Evolutionary conservation across 179 eudicot species (phyloP).

Genomic region (Spinacia oleracea): DNA sequence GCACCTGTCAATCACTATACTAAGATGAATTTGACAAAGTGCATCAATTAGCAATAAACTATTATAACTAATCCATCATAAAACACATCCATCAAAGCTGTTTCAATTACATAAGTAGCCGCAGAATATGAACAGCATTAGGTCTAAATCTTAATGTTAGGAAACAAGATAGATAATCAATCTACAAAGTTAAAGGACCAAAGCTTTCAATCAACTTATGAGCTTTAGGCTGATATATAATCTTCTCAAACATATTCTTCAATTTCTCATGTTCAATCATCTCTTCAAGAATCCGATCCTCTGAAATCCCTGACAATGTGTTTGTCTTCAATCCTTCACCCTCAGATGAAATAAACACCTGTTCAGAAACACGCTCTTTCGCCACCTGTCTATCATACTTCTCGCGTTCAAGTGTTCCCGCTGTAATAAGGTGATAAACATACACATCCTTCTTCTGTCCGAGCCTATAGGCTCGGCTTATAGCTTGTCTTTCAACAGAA

Average conservation of each 20-base stretch:
- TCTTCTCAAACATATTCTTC: constrained; percentile 43
- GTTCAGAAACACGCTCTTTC: constrained; percentile 37
- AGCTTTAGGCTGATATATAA: constrained; percentile 49
- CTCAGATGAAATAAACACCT: constrained; percentile 27
- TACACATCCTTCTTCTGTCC: constrained; percentile 40
- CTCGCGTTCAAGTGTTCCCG: constrained; percentile 27
- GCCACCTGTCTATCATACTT: constrained; percentile 30
- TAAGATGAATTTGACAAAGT: background rate
- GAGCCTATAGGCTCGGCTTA: constrained; percentile 46
- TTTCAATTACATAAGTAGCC: background rate
- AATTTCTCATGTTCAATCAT: constrained; percentile 47
- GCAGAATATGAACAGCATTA: background rate
- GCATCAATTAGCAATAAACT: background rate
- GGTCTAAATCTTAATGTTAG: no score
- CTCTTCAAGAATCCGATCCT: constrained; percentile 61
- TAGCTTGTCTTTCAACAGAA: constrained; percentile 48
- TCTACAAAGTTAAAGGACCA: constrained; percentile 12
- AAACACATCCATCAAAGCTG: no score
- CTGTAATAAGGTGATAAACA: constrained; percentile 39
- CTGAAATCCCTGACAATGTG: constrained; percentile 19
- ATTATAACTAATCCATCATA: no score
- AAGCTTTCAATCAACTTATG: constrained; percentile 39
- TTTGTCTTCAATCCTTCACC: constrained; percentile 6
- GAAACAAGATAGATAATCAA: no score
- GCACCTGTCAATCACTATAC: background rate